A percentile compares a stretch with the other conserved stretches of the same genome.
Evolutionary conservation across 192 early-diverging fungal genomes (phyloP).

Genomic region (Backusella luteola): DNA sequence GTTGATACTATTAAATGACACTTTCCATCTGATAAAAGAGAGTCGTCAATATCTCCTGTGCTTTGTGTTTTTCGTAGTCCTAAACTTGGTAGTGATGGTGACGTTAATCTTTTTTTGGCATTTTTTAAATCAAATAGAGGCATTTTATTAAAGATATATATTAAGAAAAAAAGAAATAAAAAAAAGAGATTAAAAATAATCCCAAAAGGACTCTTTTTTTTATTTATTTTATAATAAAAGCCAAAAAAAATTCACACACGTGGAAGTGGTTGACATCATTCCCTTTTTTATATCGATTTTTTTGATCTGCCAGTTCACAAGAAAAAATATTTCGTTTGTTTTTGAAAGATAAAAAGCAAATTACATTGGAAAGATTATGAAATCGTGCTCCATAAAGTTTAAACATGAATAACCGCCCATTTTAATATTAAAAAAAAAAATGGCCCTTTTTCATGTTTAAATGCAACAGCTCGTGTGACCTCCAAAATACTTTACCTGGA

Average conservation of each 20-base stretch:
- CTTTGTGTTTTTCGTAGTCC: neutral
- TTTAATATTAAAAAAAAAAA: neutral
- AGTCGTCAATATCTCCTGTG: conserved; percentile 1
- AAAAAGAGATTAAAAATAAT: neutral
- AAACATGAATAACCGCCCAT: neutral
- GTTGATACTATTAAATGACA: neutral
- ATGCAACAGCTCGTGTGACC: neutral
- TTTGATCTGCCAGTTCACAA: neutral
- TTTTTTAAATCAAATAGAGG: conserved; percentile 13
- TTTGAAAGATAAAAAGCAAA: neutral
- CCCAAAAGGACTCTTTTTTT: neutral
- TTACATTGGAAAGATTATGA: neutral
- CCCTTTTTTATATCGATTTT: neutral
- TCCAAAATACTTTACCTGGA: neutral
- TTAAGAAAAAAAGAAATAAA: neutral
- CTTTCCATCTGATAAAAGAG: neutral
- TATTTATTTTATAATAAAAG: neutral
- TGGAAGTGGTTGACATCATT: conserved; percentile 6
- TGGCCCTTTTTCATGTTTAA: neutral
- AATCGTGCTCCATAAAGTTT: neutral
- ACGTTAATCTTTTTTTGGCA: neutral
- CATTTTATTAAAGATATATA: conserved; percentile 3
- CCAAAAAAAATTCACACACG: neutral
- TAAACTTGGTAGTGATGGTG: neutral
- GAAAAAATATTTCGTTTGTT: neutral